Evolutionary conservation across 768 basidiomycete species (phyloP), one percentile per base, ranked within the genome.

Genomic region (Cyclocybe aegerita): DNA sequence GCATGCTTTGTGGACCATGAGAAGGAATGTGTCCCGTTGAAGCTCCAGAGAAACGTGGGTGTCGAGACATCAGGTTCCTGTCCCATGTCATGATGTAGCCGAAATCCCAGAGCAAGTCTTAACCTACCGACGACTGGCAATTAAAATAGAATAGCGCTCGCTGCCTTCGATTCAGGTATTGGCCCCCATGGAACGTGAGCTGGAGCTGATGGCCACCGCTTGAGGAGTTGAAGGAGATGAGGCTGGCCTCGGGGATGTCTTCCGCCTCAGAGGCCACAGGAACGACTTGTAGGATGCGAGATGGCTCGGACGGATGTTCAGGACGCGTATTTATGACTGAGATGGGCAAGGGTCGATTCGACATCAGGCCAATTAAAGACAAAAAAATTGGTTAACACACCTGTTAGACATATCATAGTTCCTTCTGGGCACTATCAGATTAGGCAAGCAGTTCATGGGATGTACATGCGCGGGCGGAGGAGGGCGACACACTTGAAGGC

Each of bases 261-360:
- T 67, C 11, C 61, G 65, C 12, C 48, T 48, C 1, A 63, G 56
- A 51, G 4, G 62, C 66, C 8, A 70, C 58, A 8, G 70, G 68
- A 11, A 72, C 57, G 33, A 72, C 66, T 60, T 70, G 69, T 7
- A 71, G 53, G 16, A 70, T 65, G 14, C 69, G 58, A 6, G 52
- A 15, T 14, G 70, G 69, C 39, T 69, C 71, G 7, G 66, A 68
- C 31, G 64, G 67, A 50, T 68, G 66, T 7, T 62, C 57, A 32
- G 67, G 69, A 4, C 66, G 60, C 9, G 60, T 65, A 39, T 70
- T 70, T 8, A 63, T 49, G 34, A 52, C 43, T 49, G 12, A 33
- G 12, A 41, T 10, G 4, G n/a, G 17, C 10, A 33, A 44, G n/a
- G 9, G 30, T 34, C 3, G 39, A 35, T 12, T 34, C 3, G 39